Conservation (phyloP, 495 filamentous ascomycete species). For the Ascodesmis nigricans region DNA sequence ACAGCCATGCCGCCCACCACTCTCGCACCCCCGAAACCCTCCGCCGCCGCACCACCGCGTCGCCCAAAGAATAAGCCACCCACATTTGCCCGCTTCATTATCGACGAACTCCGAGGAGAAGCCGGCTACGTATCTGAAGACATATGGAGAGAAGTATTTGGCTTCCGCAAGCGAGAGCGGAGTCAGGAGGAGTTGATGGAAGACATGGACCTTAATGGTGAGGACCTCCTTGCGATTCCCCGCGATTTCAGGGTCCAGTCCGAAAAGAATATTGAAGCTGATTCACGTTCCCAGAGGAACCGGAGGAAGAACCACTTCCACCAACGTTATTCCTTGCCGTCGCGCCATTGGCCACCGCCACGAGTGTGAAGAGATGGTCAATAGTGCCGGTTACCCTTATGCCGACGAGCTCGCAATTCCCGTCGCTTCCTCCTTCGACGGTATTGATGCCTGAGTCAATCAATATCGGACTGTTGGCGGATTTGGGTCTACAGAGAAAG, state of each 20-base stretch:
- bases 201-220: constrained; percentile 6
- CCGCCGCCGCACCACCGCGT: constrained; percentile 11
- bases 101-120: constrained; percentile 71
- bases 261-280: neutral
- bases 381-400: constrained; percentile 49
- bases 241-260: too few species aligned
- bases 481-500: constrained; percentile 35
- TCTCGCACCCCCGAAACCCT: neutral
- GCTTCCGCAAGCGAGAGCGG: constrained; percentile 25
- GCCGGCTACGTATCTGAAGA: constrained; percentile 72
- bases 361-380: constrained; percentile 44
- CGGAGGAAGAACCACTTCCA: constrained; percentile 18
- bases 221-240: neutral
- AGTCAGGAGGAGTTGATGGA: constrained; percentile 3
- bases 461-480: constrained; percentile 44
- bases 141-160: constrained; percentile 63
- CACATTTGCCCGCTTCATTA: constrained; percentile 44
- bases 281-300: constrained; percentile 9
- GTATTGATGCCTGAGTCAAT: constrained; percentile 64
- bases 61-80: constrained; percentile 33
- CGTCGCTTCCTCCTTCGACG: constrained; percentile 43
- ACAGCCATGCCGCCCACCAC: neutral
- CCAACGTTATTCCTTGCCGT: constrained; percentile 37
- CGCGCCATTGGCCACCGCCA: constrained; percentile 41
- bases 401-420: constrained; percentile 25